Conservation (phyloP, 2,329 filamentous ascomycete genomes). For the Camillea tinctor region DNA sequence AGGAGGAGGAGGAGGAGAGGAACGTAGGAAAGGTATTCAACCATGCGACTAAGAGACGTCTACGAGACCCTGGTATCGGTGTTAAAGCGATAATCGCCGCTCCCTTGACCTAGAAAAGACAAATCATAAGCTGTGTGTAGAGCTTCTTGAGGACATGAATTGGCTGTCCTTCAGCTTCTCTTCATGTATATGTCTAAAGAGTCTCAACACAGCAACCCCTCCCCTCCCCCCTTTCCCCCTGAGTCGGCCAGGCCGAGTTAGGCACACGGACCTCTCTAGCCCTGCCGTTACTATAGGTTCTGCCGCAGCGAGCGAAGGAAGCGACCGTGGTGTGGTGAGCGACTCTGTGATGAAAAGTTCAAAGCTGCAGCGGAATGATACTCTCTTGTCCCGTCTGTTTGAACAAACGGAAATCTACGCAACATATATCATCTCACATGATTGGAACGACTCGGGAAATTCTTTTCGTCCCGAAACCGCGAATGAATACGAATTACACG, state of each 20-base stretch:
- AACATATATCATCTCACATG: background rate
- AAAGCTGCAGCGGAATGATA: background rate
- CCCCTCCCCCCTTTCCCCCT: too few relatives aligned
- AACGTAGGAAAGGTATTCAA: too few relatives aligned
- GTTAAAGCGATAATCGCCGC: background rate
- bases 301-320: background rate
- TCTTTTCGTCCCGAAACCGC: background rate
- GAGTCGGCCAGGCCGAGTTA: background rate
- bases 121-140: background rate
- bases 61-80: background rate
- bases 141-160: background rate
- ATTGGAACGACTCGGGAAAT: background rate
- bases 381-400: background rate
- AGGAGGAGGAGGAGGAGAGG: too few relatives aligned
- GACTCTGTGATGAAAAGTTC: background rate
- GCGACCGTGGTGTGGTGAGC: background rate
- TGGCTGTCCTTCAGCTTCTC: background rate
- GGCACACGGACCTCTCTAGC: background rate
- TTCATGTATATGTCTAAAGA: background rate
- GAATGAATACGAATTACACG: background rate
- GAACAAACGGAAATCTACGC: background rate
- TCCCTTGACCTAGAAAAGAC: background rate
- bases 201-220: background rate
- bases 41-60: background rate
- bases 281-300: background rate